These are phyloP conservation scores for Populus simonii DNA, from an alignment of 345 rosid genomes.

Conservation along the genomic window DNA sequence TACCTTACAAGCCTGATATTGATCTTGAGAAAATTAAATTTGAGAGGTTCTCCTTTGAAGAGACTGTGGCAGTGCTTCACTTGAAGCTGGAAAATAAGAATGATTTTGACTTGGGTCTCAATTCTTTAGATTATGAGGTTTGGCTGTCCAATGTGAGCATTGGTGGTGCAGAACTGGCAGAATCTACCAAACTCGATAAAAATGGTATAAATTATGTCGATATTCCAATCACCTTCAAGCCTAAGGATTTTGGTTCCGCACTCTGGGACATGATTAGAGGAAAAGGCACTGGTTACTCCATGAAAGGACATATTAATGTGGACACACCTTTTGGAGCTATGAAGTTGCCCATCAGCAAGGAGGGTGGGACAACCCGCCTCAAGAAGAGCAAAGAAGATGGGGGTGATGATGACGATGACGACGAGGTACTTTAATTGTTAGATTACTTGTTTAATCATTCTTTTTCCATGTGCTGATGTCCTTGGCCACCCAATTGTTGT, in stretches of 20 bases:
- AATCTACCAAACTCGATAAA: conserved; percentile 63
- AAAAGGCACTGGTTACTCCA: conserved; percentile 80
- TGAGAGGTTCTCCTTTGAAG: conserved; percentile 77
- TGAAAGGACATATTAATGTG: conserved; percentile 78
- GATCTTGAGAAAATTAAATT: conserved; percentile 79
- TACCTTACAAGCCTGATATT: conserved; percentile 91
- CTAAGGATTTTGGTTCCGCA: conserved; percentile 95
- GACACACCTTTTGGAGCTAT: conserved; percentile 93
- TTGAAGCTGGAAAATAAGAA: conserved; percentile 81
- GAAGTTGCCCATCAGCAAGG: conserved; percentile 91
- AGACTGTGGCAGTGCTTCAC: conserved; percentile 82
- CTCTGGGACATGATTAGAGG: conserved; percentile 99
- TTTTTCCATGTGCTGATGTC: background rate
- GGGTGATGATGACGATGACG: conserved; percentile 50
- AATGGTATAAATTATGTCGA: conserved; percentile 61
- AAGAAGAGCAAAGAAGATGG: conserved; percentile 79
- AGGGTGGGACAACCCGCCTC: conserved; percentile 82
- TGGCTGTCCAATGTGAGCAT: conserved; percentile 74
- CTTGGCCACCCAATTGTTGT: background rate
- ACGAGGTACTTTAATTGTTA: conserved; percentile 40
- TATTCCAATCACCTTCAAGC: conserved; percentile 79
- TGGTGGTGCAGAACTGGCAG: conserved; percentile 65
- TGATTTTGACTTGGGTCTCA: conserved; percentile 86
- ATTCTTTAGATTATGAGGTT: conserved; percentile 72
- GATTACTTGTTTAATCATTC: background rate